Base-by-base conservation (phyloP, 2,329 filamentous ascomycete species). In the Fusarium virguliforme region DNA sequence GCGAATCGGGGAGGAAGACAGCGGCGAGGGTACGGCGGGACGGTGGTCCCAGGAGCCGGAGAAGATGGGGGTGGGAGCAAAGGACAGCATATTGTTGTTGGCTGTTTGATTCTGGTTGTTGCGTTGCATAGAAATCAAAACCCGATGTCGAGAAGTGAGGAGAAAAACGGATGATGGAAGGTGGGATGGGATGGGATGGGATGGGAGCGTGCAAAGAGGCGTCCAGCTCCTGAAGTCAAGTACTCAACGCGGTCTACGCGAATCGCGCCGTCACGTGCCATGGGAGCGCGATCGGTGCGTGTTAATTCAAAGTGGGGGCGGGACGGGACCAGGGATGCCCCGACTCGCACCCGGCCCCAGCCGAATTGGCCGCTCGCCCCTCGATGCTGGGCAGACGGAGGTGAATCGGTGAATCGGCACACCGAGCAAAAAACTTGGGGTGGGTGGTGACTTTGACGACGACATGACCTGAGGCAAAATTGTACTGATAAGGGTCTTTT, bases 1-100 rank as follows among this genome's bases (percentile, higher is more conserved):
- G 72, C 87, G 86, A 58, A 89, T 78, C 12, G 88, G 88, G 3
- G 88, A 89, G 3, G 88, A 90, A 3, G 88, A 88, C 26, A 72
- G 66, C 18, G 70, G 70, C 57, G 70, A 4, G 89, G 85, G 6
- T 87, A 85, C 79, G 37, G 79, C 67, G 2, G 88, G 88, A 15
- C 83, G 83, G 77, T 85, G 78, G 54, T 83, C 79, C 78, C 84
- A 85, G 34, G 80, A 76, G 62, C 80, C 78, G 56, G 82, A 80
- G 74, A 86, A 84, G 54, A 83, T 80, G 18, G 85, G 82, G n/a
- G 82, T 74, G 37, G 81, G 76, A 8, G 82, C 77, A 65, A 84
- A 77, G n/a, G 83, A 82, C 71, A 84, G 78, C 83, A 85, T n/a
- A n/a, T n/a, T 85, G 34, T 73, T 79, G 61, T 65, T 43, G 53